Evolutionary conservation across 768 basidiomycete species (phyloP), one percentile per base, ranked within the genome.

Genomic region (Nevesoporus exiguus): DNA sequence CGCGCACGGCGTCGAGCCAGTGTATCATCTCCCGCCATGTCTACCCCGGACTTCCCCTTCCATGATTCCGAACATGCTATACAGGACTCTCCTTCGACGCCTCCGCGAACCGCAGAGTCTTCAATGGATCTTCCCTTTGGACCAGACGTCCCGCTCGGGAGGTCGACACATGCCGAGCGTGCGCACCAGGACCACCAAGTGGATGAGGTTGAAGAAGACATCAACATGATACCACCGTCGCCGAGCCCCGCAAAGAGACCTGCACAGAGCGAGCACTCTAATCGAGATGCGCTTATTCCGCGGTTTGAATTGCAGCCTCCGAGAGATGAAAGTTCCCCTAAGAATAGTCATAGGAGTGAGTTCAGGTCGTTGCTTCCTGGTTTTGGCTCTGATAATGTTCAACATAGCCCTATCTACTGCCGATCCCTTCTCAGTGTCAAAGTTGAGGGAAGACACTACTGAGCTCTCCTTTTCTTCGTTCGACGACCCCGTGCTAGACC

Each of bases 141-240:
- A 15, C 24, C 30, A 14, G 56, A 54, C 7, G 47, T 68, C 24
- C 70, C 73, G 22, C 66, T 75, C 27, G 76, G 71, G 3, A 67
- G 68, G 46, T 70, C 75, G n/a, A 74, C 71, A 30, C 71, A 77
- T 44, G 54, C 65, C n/a, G 77, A 77, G 55, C 71, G 71, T 47
- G 55, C 62, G 8, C 67, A 41, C 33, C 64, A 70, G 33, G 66
- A 65, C 30, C 60, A 60, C 25, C 61, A 57, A 47, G 31, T 49
- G 2, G 64, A 61, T 7, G 71, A 74, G 27, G 64, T 72, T 7
- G 78, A 76, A 15, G 63, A 66, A 44, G 77, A 79, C 50, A 65
- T 77, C 15, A 66, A 66, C 30, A 74, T 75, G 70, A 68, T 79
- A 11, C 79, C 80, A 27, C 77, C 78, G 0, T 80, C 79, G 4